Evolutionary conservation across 306 rosid species (phyloP), one percentile per base, ranked within the genome.

Genomic region (Vachellia collinsii): DNA sequence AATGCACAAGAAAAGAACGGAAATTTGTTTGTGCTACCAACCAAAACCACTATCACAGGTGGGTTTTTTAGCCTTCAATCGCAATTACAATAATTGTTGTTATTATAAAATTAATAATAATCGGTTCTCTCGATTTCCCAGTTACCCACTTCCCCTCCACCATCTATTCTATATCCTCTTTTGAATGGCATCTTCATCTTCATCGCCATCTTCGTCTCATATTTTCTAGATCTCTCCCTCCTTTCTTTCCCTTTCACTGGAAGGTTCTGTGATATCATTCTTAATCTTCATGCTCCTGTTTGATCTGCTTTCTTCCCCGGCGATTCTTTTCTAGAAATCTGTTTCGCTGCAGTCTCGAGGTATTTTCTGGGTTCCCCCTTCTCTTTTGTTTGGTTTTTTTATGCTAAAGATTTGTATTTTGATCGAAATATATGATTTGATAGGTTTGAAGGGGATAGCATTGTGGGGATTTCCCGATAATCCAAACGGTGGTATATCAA

Each of bases 41-140:
- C 91, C 85, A 86, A n/a, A n/a, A n/a, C n/a, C n/a, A n/a, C 80
- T 61, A 51, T 84, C 88, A 82, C 80, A 77, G 90, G 64, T 84
- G 68, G 79, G 83, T 82, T 81, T 84, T 75, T n/a, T n/a, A 42
- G 72, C 79, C 85, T 83, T 76, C 81, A 42, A 80, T 78, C 37
- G 42, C 70, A 41, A 80, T 80, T 37, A 42, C 64, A 78, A 77
- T 25, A 7, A 76, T 63, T n/a, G 22, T 56, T 16, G 59, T 17
- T 14, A 78, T 34, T 16, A 77, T 29, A 20, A 65, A 54, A 54
- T 17, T 12, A 59, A 78, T n/a, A 81, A 77, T 85, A n/a, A n/a
- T n/a, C 83, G 44, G 47, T 74, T 75, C n/a, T 48, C 85, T 78
- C 69, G 76, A 66, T 78, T 79, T 81, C 64, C 74, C 79, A 89